Base-by-base conservation (phyloP, 2,329 filamentous ascomycete genomes). In the Fusarium clavum region DNA sequence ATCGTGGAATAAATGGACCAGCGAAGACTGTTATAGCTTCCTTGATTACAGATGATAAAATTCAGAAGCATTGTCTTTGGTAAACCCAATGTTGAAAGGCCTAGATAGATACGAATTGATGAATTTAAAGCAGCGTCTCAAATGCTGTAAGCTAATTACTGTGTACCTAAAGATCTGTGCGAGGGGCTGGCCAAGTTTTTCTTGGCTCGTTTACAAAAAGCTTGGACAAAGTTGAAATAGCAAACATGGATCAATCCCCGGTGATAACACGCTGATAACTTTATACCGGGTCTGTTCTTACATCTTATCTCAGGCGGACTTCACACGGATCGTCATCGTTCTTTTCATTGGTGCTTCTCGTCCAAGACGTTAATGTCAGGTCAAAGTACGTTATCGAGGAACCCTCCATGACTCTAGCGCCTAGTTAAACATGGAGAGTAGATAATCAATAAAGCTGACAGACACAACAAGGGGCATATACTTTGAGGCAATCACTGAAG, bases 131-230 rank as follows among this genome's bases (percentile, higher is more conserved):
- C 49, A 56, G 32, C 45, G 45, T 47, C 27, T 61, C 47, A 57
- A 54, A 30, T 29, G 53, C 44, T 43, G 43, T 46, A 61, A 71
- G 45, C 29, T 20, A 40, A 38, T 9, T n/a, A 38, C 18, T 6
- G 16, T 18, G 16, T 9, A 34, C 16, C 32, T 12, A n/a, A 9
- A 9, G 18, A 38, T n/a, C 18, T n/a, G 18, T 38, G 34, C n/a
- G 34, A 57, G 55, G 55, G 54, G 64, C n/a, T 55, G 54, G 41
- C 65, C 61, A 71, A 61, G 65, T 67, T 71, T 70, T 70, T 66
- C 61, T 45, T 57, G 57, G 44, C 61, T 58, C 44, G 25, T 64
- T 14, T 30, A 45, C 43, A 20, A 24, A 48, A 64, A 68, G 41
- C 63, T 57, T 64, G 67, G 63, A 43, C 49, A 54, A 60, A 52